Percentiles rank a stretch among this genome's conserved stretches.
Evolutionary conservation across 23 red algal species (phyloP).

Genomic region (Rhodosorus marinus): DNA sequence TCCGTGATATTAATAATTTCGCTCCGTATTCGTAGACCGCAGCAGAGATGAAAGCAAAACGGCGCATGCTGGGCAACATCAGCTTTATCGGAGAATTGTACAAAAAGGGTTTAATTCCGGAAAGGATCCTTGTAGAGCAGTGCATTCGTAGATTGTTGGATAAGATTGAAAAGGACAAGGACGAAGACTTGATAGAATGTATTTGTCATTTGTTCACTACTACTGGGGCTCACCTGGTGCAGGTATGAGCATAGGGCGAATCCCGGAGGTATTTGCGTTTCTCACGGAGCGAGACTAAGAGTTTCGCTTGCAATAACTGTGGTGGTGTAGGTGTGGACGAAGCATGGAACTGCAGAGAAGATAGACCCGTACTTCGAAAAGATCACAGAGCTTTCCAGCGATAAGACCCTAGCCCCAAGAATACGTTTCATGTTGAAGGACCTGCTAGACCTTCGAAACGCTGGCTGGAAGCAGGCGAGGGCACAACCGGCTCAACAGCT

Average conservation of each 20-base stretch:
- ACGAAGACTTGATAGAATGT: slow-evolving; percentile 48
- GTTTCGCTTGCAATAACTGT: no score
- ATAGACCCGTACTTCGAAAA: slow-evolving; percentile 40
- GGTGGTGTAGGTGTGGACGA: no score
- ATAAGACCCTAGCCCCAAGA: slow-evolving; percentile 40
- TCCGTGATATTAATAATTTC: neutral
- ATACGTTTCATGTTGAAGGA: slow-evolving; percentile 96
- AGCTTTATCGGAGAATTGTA: slow-evolving; percentile 90
- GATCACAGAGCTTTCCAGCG: slow-evolving; percentile 17
- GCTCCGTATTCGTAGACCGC: neutral
- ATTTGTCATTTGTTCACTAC: no score
- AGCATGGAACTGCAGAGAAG: no score
- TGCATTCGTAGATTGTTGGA: slow-evolving; percentile 51
- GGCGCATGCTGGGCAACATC: slow-evolving; percentile 94
- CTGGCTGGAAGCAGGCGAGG: slow-evolving; percentile 67
- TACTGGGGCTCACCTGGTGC: no score
- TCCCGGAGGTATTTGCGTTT: no score
- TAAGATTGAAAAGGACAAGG: slow-evolving; percentile 15
- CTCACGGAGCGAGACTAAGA: no score
- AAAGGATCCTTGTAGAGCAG: slow-evolving; percentile 50
- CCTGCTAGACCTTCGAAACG: slow-evolving; percentile 58
- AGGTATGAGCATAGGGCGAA: no score
- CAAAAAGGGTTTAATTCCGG: slow-evolving; percentile 54
- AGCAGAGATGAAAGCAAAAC: slow-evolving; percentile 22
- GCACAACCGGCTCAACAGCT: no score